Percentiles rank a stretch among this genome's conserved stretches.
Conservation (phyloP, 23 red algal genomes). For the Pyropia haitanensis region DNA sequence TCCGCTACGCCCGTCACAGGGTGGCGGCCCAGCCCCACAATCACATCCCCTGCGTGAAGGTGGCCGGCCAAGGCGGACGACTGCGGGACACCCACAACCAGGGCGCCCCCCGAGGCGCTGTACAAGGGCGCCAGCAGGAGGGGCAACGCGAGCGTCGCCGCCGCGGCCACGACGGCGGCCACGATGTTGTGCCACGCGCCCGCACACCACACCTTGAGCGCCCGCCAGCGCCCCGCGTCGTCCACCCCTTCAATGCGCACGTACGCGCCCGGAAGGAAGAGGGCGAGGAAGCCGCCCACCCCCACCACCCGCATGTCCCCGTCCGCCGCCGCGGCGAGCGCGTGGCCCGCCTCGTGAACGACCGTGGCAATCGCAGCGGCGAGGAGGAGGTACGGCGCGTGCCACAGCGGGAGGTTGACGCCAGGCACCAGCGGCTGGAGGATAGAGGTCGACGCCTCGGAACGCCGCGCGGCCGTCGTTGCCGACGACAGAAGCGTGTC, state of each 20-base stretch:
- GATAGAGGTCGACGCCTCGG: neutral
- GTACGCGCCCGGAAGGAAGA: conserved; percentile 62
- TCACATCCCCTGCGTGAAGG: conserved; percentile 19
- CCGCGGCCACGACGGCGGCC: neutral
- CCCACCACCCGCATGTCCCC: conserved; percentile 7
- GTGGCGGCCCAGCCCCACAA: conserved; percentile 7
- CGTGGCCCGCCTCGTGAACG: conserved; percentile 58
- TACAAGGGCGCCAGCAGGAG: conserved; percentile 4
- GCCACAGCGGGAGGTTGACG: conserved; percentile 13
- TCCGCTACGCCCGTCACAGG: conserved; percentile 2
- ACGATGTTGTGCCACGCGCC: conserved; percentile 63
- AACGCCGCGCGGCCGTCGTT: neutral
- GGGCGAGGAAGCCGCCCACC: conserved; percentile 44
- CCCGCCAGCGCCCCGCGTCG: neutral
- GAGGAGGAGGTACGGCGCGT: conserved; percentile 14
- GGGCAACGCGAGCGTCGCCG: conserved; percentile 10
- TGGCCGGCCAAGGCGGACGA: conserved; percentile 1
- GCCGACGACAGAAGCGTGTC: neutral
- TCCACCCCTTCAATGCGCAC: conserved; percentile 15
- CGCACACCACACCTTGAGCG: conserved; percentile 40
- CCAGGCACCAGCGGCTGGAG: conserved; percentile 25
- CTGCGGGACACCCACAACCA: conserved; percentile 21
- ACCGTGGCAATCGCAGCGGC: conserved; percentile 24
- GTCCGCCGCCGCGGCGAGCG: conserved; percentile 30
- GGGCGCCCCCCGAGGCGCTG: conserved; percentile 2